phyloP scores from a whole-genome alignment of 2,329 filamentous ascomycete species.

The Claviceps lovelessii region DNA sequence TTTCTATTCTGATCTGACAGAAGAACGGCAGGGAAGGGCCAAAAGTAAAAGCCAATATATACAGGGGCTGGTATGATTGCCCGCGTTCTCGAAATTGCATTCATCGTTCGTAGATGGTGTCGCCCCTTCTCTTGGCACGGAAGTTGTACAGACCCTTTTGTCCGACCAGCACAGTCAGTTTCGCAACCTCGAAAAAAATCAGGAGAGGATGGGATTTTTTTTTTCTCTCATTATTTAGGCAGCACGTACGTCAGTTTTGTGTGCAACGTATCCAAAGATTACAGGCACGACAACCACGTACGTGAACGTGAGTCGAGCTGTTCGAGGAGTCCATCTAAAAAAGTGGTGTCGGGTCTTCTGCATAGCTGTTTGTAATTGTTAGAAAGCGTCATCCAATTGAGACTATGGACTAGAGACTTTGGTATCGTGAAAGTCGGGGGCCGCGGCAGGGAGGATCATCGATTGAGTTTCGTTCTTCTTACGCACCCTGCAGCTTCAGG shows the following conservation, averaged over 20 bases:
- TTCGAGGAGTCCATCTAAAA: slow-evolving; percentile 85
- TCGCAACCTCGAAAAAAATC: neutral
- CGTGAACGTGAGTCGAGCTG: slow-evolving; percentile 63
- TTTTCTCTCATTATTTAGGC: too few relatives aligned
- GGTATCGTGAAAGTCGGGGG: neutral
- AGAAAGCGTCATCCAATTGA: slow-evolving; percentile 5
- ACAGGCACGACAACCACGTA: slow-evolving; percentile 62
- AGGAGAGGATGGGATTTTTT: neutral
- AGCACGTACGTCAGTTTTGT: slow-evolving; percentile 71
- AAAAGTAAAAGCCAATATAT: slow-evolving; percentile 22
- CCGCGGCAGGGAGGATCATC: neutral
- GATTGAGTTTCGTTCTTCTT: slow-evolving; percentile 5
- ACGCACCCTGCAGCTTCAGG: slow-evolving; percentile 26
- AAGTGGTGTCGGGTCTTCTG: slow-evolving; percentile 75
- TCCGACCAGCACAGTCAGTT: slow-evolving; percentile 10
- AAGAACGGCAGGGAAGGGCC: neutral
- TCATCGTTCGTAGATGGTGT: slow-evolving; percentile 69
- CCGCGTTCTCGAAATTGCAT: slow-evolving; percentile 6
- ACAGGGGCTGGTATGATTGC: slow-evolving; percentile 16
- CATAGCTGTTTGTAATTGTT: slow-evolving; percentile 48
- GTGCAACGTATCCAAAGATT: slow-evolving; percentile 57
- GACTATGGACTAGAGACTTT: neutral
- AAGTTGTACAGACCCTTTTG: slow-evolving; percentile 71
- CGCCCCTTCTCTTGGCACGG: slow-evolving; percentile 76
- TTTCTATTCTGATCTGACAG: slow-evolving; percentile 14